Percentiles rank a stretch among this genome's conserved stretches.
phyloP scores from a whole-genome alignment of 225 moss, liverwort and hornwort genomes.

The Lunularia cruciata region DNA sequence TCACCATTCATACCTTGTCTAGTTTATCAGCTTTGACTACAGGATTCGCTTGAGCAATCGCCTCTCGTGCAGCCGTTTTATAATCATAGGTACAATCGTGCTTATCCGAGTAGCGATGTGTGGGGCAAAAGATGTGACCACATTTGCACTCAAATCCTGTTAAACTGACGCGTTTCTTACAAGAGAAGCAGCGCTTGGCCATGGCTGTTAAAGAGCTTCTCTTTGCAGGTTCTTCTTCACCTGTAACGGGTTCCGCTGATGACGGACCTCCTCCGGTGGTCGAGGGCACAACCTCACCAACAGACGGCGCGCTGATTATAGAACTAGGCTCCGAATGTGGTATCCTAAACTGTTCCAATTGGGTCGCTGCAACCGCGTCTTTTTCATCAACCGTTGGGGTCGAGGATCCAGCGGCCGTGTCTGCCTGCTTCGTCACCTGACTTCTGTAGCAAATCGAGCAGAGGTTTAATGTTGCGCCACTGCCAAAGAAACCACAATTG shows the following conservation, averaged over 20 bases:
- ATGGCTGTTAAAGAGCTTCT: conserved; percentile 24
- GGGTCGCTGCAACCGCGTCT: conserved; percentile 7
- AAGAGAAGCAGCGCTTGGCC: conserved; percentile 64
- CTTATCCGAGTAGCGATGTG: conserved; percentile 80
- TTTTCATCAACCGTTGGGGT: conserved; percentile 33
- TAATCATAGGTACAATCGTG: conserved; percentile 82
- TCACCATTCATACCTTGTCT: conserved; percentile 59
- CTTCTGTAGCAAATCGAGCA: conserved; percentile 84
- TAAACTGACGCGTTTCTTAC: conserved; percentile 79
- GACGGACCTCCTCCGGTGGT: conserved; percentile 26
- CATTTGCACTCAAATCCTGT: conserved; percentile 86
- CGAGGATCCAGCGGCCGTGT: conserved; percentile 27
- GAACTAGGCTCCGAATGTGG: conserved; percentile 36
- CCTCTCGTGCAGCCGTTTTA: conserved; percentile 75
- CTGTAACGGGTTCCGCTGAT: conserved; percentile 16
- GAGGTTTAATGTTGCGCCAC: conserved; percentile 56
- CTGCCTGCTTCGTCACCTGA: conserved; percentile 54
- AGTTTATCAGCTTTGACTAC: conserved; percentile 87
- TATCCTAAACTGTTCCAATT: conserved; percentile 24
- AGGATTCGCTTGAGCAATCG: conserved; percentile 85
- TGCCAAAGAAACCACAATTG: conserved; percentile 86
- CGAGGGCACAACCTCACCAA: conserved; percentile 13
- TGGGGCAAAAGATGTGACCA: conserved; percentile 66
- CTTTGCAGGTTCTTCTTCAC: conserved; percentile 5
- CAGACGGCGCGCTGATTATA: conserved; percentile 14